Conservation (phyloP, 2,329 filamentous ascomycete species). For the Cordyceps javanica region DNA sequence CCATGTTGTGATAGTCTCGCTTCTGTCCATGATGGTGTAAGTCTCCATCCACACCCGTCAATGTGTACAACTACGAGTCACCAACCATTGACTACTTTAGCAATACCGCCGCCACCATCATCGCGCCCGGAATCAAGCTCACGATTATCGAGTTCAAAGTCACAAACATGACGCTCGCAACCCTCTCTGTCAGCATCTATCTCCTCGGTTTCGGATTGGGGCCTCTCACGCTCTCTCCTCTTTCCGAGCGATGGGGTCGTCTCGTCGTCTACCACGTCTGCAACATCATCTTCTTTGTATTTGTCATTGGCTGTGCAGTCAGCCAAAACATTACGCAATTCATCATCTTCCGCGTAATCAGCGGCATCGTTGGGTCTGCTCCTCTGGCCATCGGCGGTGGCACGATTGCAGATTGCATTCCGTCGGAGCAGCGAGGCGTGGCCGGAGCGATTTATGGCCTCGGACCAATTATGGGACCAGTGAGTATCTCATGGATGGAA, state of each 20-base stretch:
- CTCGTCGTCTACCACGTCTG: conserved; percentile 25
- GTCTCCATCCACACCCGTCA: too few species aligned
- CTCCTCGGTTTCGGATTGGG: conserved; percentile 46
- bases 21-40: not conserved
- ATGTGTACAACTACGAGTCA: too few species aligned
- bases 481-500: too few species aligned
- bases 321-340: conserved; percentile 38
- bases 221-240: conserved; percentile 54
- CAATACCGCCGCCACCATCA: not conserved
- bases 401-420: conserved; percentile 56
- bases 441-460: conserved; percentile 58
- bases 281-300: conserved; percentile 49
- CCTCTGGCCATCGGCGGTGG: conserved; percentile 57
- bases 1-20: not conserved
- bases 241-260: conserved; percentile 54
- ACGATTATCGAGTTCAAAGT: conserved; percentile 17
- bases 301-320: conserved; percentile 31
- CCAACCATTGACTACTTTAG: too few species aligned
- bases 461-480: conserved; percentile 54
- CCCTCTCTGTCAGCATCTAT: conserved; percentile 36
- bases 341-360: conserved; percentile 56
- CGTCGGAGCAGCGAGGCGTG: conserved; percentile 49
- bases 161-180: conserved; percentile 27
- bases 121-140: not conserved
- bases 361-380: conserved; percentile 45